These are phyloP conservation scores for Didymella glomerata DNA, from an alignment of 2,329 filamentous ascomycete species.

Conservation along the genomic window DNA sequence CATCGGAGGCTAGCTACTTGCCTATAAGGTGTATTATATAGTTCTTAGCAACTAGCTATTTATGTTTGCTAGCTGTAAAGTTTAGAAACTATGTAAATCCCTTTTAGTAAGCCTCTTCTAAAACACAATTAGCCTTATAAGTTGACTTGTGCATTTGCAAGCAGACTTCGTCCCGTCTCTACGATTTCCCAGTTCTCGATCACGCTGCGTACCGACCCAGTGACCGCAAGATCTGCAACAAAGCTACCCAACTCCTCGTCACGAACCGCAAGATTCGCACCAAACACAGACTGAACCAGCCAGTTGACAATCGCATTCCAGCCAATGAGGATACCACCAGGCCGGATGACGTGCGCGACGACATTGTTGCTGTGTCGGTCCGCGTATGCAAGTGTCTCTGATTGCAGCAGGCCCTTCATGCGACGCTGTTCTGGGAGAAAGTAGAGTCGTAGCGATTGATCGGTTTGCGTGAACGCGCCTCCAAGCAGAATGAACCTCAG, in stretches of 20 bases:
- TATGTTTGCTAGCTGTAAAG: too few relatives aligned
- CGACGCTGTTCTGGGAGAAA: conserved; percentile 23
- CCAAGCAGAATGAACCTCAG: conserved; percentile 23
- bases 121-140: too few relatives aligned
- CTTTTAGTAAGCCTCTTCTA: too few relatives aligned
- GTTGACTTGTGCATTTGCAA: neutral
- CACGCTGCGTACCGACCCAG: conserved; percentile 7
- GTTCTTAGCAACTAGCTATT: too few relatives aligned
- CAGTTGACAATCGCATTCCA: conserved; percentile 5
- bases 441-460: conserved; percentile 25
- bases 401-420: conserved; percentile 29
- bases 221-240: conserved; percentile 27
- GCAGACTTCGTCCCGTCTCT: conserved; percentile 6
- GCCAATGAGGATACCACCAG: conserved; percentile 24
- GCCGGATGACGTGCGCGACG: conserved; percentile 28
- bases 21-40: too few relatives aligned
- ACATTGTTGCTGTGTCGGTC: conserved; percentile 20
- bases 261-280: conserved; percentile 11
- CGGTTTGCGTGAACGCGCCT: conserved; percentile 27
- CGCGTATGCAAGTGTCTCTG: conserved; percentile 23
- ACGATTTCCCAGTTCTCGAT: conserved; percentile 24
- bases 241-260: conserved; percentile 28
- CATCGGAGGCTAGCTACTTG: too few relatives aligned
- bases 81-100: too few relatives aligned
- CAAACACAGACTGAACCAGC: conserved; percentile 6